Evolutionary conservation across 2,329 filamentous ascomycete species (phyloP).

Genomic region (Colletotrichum zoysiae): DNA sequence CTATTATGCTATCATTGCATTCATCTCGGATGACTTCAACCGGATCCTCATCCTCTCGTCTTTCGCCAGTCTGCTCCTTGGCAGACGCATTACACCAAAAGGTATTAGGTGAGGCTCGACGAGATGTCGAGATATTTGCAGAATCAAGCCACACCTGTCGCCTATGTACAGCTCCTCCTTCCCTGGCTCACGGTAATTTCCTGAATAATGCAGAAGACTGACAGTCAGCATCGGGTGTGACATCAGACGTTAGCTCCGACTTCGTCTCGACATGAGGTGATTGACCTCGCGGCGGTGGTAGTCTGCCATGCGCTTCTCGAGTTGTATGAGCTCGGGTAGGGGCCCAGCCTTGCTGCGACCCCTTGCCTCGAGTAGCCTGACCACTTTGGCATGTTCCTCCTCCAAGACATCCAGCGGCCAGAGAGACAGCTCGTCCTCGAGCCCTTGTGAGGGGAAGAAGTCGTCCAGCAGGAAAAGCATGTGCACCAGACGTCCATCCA

Average conservation of each 20-base stretch:
- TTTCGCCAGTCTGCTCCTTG: background rate
- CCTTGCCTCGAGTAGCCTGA: conserved; percentile 15
- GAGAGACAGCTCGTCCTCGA: conserved; percentile 13
- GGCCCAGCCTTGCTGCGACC: conserved; percentile 22
- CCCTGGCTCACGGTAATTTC: background rate
- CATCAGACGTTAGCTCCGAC: conserved; percentile 15
- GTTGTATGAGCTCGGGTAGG: conserved; percentile 25
- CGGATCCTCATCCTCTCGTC: background rate
- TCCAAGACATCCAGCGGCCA: conserved; percentile 35
- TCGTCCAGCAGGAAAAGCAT: conserved; percentile 36
- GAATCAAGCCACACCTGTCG: background rate
- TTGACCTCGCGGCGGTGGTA: conserved; percentile 32
- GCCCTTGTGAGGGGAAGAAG: conserved; percentile 14
- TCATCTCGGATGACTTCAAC: background rate
- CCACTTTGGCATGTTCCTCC: conserved; percentile 34
- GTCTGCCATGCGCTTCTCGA: conserved; percentile 28
- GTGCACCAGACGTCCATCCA: conserved; percentile 33
- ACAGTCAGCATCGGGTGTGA: conserved; percentile 21
- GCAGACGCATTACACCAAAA: background rate
- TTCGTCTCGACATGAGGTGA: conserved; percentile 27
- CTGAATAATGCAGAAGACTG: conserved; percentile 19
- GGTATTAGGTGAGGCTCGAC: too few relatives aligned
- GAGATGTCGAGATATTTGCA: background rate
- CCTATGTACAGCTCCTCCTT: background rate
- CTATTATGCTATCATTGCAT: too few relatives aligned